Base-by-base conservation (phyloP, 2,329 filamentous ascomycete species). In the Aspergillus brasiliensis region DNA sequence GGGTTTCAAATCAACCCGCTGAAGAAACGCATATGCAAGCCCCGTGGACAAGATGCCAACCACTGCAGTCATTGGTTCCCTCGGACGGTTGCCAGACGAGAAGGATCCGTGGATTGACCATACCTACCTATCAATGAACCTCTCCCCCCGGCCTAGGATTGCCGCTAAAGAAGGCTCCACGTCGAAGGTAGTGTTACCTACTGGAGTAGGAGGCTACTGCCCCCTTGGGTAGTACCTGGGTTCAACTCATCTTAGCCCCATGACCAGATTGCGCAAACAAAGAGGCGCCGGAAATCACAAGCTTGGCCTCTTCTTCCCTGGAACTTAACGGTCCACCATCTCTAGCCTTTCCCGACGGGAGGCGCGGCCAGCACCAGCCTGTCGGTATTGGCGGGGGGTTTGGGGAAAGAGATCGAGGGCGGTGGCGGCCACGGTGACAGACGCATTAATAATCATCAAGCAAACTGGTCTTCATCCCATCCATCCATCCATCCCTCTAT, bases 301-400 rank as follows among this genome's bases (percentile, higher is more conserved):
- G 49, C 49, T 19, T 27, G 21, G 46, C 46, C 27, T 21, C 23
- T 10, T 27, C 21, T 17, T 17, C 31, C 31, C 46, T 49, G 46
- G 46, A 52, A 17, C 44, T 48, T 21, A 60, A 60, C 54, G 57
- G 60, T 51, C 51, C 48, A 59, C 51, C 38, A 31, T 37, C 31
- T 48, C 54, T 51, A 42, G 42, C 52, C 48, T 44, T 56, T 56
- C 51, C 53, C 53, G 40, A 61, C 56, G 37, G 51, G 51, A 59
- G 49, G 51, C 48, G 46, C 46, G 49, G 53, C 38, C 44, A 61
- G 59, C 54, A 61, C 64, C 64, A 59, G 48, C 51, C 62, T 64
- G 64, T 66, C 64, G 64, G 64, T 61, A 56, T 59, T 52, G 51
- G 49, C 37, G 58, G 46, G 31, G 38, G 57, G 46, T 53, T 58